Conservation (phyloP, 2,329 filamentous ascomycete species). For the Bertia moriformis region DNA sequence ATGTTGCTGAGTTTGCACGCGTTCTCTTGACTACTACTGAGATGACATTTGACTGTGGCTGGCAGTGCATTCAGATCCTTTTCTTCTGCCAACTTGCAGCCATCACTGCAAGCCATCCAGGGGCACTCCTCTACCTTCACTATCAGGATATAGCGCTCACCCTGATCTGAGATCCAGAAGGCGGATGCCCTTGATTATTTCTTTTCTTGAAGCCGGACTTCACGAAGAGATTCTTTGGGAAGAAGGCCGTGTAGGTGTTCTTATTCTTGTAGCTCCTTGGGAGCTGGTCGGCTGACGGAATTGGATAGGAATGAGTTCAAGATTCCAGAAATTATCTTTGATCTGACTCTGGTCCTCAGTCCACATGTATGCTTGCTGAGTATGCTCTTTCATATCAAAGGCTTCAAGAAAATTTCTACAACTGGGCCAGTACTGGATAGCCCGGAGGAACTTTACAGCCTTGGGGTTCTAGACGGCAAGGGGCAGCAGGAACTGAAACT, state of each 20-base stretch:
- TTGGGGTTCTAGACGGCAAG: conserved; percentile 13
- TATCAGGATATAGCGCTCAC: conserved; percentile 11
- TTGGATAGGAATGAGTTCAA: conserved; percentile 12
- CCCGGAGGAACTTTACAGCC: conserved; percentile 16
- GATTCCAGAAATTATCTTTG: conserved; percentile 14
- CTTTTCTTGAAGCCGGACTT: conserved; percentile 11
- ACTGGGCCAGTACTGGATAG: conserved; percentile 11
- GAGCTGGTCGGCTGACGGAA: not conserved
- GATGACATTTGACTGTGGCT: conserved; percentile 14
- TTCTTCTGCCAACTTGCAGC: conserved; percentile 12
- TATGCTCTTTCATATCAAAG: conserved; percentile 15
- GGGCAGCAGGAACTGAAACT: conserved; percentile 16
- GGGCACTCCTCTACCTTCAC: conserved; percentile 9
- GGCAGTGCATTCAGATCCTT: conserved; percentile 10
- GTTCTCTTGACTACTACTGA: conserved; percentile 13
- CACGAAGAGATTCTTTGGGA: conserved; percentile 10
- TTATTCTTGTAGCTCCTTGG: conserved; percentile 5
- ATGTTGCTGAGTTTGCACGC: conserved; percentile 13
- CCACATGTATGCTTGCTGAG: conserved; percentile 13
- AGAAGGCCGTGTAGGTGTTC: conserved; percentile 9
- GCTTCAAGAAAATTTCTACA: conserved; percentile 10
- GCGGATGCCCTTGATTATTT: conserved; percentile 8
- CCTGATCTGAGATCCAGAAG: conserved; percentile 11
- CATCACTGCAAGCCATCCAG: conserved; percentile 10
- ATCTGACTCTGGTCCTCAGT: conserved; percentile 16